Conservation (phyloP, 1,284 basidiomycete genomes). For the Tausonia pullulans region DNA sequence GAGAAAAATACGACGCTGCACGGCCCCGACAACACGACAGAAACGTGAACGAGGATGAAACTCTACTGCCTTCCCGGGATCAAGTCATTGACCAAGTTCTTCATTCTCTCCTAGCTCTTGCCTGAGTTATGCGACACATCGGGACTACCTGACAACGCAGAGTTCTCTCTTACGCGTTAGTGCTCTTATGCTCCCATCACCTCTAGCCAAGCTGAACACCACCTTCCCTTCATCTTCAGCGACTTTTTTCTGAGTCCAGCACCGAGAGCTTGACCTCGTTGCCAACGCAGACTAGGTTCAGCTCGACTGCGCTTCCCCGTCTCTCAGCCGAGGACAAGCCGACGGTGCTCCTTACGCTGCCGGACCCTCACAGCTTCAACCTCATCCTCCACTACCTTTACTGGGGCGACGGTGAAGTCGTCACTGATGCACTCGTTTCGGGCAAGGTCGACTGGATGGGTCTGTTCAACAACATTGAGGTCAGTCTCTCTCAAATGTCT, state of each 20-base stretch:
- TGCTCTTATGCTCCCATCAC: constrained; percentile 23
- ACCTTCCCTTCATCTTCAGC: background rate
- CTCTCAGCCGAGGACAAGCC: constrained; percentile 9
- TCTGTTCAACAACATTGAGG: constrained; percentile 31
- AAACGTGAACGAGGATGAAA: too few species aligned
- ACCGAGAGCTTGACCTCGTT: background rate
- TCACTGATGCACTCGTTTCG: constrained; percentile 27
- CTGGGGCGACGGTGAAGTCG: constrained; percentile 28
- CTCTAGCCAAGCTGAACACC: constrained; percentile 10
- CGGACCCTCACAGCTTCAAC: constrained; percentile 32
- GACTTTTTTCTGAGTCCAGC: constrained; percentile 4
- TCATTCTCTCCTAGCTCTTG: constrained; percentile 11
- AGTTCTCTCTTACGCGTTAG: constrained; percentile 28
- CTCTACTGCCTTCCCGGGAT: too few species aligned
- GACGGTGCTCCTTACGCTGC: constrained; percentile 30
- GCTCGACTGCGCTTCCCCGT: constrained; percentile 9
- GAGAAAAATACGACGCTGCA: too few species aligned
- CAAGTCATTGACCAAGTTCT: background rate
- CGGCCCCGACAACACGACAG: too few species aligned
- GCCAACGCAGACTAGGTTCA: constrained; percentile 7
- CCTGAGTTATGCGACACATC: constrained; percentile 29
- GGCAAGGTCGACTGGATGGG: constrained; percentile 33
- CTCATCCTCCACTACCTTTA: constrained; percentile 35
- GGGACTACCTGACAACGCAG: constrained; percentile 33
- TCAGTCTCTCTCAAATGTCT: background rate